Base-by-base conservation (phyloP, 2,329 filamentous ascomycete genomes). In the Cytospora mali region DNA sequence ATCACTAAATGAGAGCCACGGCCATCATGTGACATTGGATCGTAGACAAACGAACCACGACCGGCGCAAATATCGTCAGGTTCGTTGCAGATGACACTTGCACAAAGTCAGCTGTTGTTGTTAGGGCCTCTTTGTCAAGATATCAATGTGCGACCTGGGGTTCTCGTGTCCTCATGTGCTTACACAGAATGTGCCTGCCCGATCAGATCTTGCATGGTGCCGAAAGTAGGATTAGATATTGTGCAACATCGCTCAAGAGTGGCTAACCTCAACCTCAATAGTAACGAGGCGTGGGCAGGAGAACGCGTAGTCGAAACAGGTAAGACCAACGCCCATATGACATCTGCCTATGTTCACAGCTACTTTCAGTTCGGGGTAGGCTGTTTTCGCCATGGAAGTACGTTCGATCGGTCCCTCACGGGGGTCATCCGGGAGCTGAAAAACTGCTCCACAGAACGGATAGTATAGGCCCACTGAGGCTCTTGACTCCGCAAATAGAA, bases 181-280 rank as follows among this genome's bases (percentile, higher is more conserved):
- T 31, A 51, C n/a, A 48, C 35, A n/a, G 13, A 25, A 48, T 13
- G 35, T 23, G 28, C 27, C 39, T 49, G 23, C 21, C 18, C 31
- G 35, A 21, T 27, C 21, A 60, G 50, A 60, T 60, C 21, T 50
- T 60, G 58, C 58, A 60, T 52, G 11, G 21, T 54, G 23, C 58
- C 50, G 58, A 29, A 33, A 51, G 28, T 10, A 48, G 14, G 21
- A 18, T 33, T 27, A 54, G 50, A 54, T 54, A 46, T 21, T 6
- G 50, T 59, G 50, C 33, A 33, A 59, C 57, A 9, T 53, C 33
- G n/a, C 27, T 25, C 25, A 39, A 9, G 9, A 28, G 25, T 23
- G 31, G 6, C 23, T n/a, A 33, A 31, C n/a, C 10, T 33, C 25
- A 33, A 25, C 23, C 18, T 48, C 27, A 33, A 58, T 31, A 14